Percentiles rank a stretch among this genome's conserved stretches.
phyloP scores from a whole-genome alignment of 805 yeast species.

The Starmerella bombi region DNA sequence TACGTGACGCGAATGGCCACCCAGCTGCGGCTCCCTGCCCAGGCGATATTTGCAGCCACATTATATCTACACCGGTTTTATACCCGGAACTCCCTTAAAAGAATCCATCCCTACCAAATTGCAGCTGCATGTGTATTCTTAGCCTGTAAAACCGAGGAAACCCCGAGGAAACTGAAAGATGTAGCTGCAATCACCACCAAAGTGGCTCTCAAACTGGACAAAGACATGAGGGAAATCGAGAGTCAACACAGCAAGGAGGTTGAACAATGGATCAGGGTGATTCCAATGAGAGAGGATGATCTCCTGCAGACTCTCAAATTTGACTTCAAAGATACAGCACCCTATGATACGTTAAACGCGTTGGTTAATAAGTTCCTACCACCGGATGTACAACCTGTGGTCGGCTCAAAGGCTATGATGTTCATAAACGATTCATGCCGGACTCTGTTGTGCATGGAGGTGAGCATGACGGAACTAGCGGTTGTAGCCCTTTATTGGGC shows the following conservation, averaged over 20 bases:
- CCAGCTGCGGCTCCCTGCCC: constrained; percentile 35
- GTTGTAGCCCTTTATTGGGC: constrained; percentile 31
- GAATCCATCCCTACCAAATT: constrained; percentile 37
- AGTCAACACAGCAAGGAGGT: constrained; percentile 35
- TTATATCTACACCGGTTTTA: constrained; percentile 41
- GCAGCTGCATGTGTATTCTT: constrained; percentile 40
- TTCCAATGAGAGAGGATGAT: constrained; percentile 35
- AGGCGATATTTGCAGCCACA: constrained; percentile 38
- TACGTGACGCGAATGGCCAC: constrained; percentile 36
- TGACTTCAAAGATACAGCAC: constrained; percentile 35
- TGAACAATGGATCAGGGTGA: constrained; percentile 39
- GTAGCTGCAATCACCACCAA: constrained; percentile 38
- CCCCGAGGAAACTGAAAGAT: constrained; percentile 36
- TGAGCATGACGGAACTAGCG: constrained; percentile 27
- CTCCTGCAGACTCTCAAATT: constrained; percentile 36
- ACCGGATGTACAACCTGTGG: constrained; percentile 5
- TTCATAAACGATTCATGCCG: constrained; percentile 31
- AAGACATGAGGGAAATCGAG: constrained; percentile 27
- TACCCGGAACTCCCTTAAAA: constrained; percentile 33
- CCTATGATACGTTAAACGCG: constrained; percentile 22
- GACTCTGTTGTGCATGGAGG: constrained; percentile 27
- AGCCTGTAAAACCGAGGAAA: constrained; percentile 43
- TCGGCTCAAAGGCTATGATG: constrained; percentile 13
- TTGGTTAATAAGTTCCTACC: constrained; percentile 11
- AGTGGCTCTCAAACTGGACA: constrained; percentile 34